phyloP scores from a whole-genome alignment of 306 rosid species.

The Vigna radiata region DNA sequence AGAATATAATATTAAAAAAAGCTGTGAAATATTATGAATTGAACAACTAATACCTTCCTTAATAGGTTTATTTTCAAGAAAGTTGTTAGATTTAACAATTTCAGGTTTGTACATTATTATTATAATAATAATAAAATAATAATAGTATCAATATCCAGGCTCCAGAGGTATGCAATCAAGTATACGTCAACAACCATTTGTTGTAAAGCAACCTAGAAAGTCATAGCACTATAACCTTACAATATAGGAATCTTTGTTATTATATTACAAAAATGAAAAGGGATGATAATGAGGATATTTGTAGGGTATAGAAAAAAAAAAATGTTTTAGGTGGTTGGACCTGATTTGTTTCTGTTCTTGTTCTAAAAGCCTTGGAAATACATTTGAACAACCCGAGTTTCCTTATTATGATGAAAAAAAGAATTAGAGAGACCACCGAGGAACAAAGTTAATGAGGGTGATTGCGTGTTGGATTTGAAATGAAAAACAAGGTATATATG shows the following conservation, averaged over 20 bases:
- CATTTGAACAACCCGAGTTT: conserved; percentile 26
- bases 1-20: background rate
- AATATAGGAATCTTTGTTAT: conserved; percentile 7
- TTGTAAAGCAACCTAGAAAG: conserved; percentile 8
- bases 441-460: conserved; percentile 6
- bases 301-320: background rate
- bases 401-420: background rate
- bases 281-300: conserved; percentile 20
- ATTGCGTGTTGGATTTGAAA: conserved; percentile 34
- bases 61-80: background rate
- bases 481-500: conserved; percentile 39
- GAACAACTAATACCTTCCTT: background rate
- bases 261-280: conserved; percentile 7
- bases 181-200: conserved; percentile 27
- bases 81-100: conserved; percentile 11
- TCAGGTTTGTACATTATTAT: background rate
- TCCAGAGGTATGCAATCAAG: conserved; percentile 8
- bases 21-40: background rate
- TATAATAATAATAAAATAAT: no score
- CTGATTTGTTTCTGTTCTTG: background rate
- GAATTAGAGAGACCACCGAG: background rate
- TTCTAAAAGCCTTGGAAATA: conserved; percentile 24
- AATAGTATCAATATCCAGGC: background rate
- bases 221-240: conserved; percentile 5
- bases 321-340: conserved; percentile 34